Base-by-base conservation (phyloP, 139 green algal species). In the Trebouxia sp. region DNA sequence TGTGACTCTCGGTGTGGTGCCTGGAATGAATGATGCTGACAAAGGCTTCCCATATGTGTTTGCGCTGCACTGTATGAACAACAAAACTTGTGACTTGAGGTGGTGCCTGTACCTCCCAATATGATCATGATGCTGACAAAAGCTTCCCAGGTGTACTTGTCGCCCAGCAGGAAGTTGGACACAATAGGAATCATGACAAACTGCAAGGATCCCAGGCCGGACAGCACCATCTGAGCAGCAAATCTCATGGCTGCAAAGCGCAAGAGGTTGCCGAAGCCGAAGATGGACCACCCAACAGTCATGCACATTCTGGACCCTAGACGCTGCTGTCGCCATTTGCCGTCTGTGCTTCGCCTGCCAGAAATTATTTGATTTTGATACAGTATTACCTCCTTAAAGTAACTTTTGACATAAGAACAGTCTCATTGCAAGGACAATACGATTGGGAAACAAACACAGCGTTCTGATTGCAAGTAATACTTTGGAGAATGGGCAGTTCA, bases 221-320 rank as follows among this genome's bases (percentile, higher is more conserved):
- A 82, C 22, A 90, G 75, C 70, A 90, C 86, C 24, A 85, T 89
- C 56, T 90, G 86, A 5, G 86, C 81, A 0, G 85, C 85, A 83
- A 90, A 90, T 47, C 86, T 77, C 86, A 90, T 90, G 42, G 77
- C 70, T 17, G 84, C 79, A 65, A 90, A 90, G 28, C 86, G 84
- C 86, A 88, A 58, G 47, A 90, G 58, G 77, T 90, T 90, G 42
- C 86, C 86, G 7, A 80, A 67, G 5, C 74, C 82, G 81, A 90
- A 90, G 1, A 84, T 32, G 8, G 14, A 7, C 86, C 86, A 90
- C 6, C 85, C 86, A 17, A 83, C 15, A 9, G 75, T n/a, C 20
- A 83, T 53, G 47, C 88, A 89, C 26, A 65, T 56, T 48, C 80
- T 86, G 37, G 81, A 83, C 32, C 86, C 86, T n/a, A 76, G 78